Conservation (phyloP, 1,284 basidiomycete genomes). For the Tylopilus orsonianus region DNA sequence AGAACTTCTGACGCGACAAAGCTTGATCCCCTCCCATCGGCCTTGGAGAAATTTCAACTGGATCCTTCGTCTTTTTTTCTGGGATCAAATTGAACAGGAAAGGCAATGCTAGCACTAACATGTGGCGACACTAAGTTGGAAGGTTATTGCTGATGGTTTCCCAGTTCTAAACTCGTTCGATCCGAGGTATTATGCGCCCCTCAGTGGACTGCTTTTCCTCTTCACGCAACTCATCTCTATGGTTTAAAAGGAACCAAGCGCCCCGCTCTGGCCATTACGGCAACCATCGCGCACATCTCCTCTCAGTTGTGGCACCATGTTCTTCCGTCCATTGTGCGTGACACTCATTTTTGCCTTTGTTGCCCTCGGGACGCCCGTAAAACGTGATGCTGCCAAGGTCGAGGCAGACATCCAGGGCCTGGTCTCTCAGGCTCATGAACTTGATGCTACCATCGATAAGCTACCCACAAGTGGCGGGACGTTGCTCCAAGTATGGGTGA, state of each 20-base stretch:
- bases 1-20: no score
- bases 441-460: not conserved
- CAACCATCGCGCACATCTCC: not conserved
- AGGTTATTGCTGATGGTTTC: not conserved
- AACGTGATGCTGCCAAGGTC: slow-evolving; percentile 4
- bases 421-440: accelerated
- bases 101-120: not conserved
- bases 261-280: not conserved
- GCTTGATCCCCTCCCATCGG: no score
- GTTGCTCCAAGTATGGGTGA: not conserved
- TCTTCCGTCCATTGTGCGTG: slow-evolving; percentile 9
- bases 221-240: not conserved
- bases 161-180: not conserved
- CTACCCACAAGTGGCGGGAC: not conserved
- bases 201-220: no score
- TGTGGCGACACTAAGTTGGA: not conserved
- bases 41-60: no score
- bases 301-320: slow-evolving; percentile 5
- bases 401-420: not conserved
- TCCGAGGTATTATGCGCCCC: not conserved
- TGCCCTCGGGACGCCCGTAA: slow-evolving; percentile 13
- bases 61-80: no score
- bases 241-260: slow-evolving; percentile 6
- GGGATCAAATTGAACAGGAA: not conserved
- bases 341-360: slow-evolving; percentile 10